Conservation (phyloP, 345 rosid species). For the Draba incana region DNA sequence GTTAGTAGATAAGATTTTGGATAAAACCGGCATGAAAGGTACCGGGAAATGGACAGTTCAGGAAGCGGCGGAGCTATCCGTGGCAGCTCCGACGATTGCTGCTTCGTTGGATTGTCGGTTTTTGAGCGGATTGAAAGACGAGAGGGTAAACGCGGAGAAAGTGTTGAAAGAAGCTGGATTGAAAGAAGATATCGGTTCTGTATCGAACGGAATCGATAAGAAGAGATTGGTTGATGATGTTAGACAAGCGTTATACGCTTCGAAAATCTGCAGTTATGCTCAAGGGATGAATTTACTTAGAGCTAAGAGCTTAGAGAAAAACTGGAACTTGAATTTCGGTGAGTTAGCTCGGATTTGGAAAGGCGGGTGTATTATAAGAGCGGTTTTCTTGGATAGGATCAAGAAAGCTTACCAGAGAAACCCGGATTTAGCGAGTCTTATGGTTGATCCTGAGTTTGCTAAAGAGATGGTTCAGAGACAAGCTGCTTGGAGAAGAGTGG, state of each 20-base stretch:
- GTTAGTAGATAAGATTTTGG: constrained; percentile 92
- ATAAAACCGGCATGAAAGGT: constrained; percentile 98
- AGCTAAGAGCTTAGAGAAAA: constrained; percentile 79
- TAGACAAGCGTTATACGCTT: constrained; percentile 89
- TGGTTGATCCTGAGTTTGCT: constrained; percentile 96
- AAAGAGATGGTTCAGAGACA: constrained; percentile 98
- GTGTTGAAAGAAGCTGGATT: constrained; percentile 78
- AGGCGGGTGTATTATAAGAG: constrained; percentile 96
- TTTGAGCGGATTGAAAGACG: constrained; percentile 92
- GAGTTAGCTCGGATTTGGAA: constrained; percentile 98
- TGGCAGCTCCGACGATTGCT: constrained; percentile 95
- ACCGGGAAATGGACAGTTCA: constrained; percentile 99
- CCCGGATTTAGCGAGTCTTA: constrained; percentile 80
- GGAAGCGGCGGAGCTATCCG: constrained; percentile 95
- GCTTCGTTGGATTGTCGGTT: constrained; percentile 92
- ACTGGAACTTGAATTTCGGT: constrained; percentile 86
- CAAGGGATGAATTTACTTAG: constrained; percentile 96
- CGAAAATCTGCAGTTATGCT: constrained; percentile 93
- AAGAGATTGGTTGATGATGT: constrained; percentile 93
- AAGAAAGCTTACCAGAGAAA: constrained; percentile 94
- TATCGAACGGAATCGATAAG: constrained; percentile 60
- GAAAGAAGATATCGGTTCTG: constrained; percentile 64
- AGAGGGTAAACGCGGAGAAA: constrained; percentile 67
- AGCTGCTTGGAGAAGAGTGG: constrained; percentile 98
- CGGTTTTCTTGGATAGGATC: constrained; percentile 95